Percentiles rank a stretch among this genome's conserved stretches.
Conservation (phyloP, 768 basidiomycete species). For the Lactarius deliciosus region DNA sequence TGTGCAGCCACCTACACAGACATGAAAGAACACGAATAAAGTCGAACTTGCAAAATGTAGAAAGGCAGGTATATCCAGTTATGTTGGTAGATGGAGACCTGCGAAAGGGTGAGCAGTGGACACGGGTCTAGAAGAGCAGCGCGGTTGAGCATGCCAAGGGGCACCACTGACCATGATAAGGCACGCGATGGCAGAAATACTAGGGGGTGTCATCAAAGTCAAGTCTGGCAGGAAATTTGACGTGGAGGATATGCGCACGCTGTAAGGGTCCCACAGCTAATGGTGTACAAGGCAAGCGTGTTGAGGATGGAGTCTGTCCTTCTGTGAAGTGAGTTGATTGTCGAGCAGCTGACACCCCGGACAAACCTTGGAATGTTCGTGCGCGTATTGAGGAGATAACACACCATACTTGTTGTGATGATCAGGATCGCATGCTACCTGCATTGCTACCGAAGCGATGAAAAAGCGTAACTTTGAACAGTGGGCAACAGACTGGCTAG, state of each 20-base stretch:
- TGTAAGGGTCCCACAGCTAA: slow-evolving; percentile 7
- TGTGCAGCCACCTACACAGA: not conserved
- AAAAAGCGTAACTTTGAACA: slow-evolving; percentile 4
- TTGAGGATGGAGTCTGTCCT: slow-evolving; percentile 5
- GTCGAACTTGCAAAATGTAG: slow-evolving; percentile 9
- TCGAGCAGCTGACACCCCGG: not conserved
- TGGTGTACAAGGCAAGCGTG: not conserved
- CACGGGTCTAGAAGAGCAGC: not conserved
- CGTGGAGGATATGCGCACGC: not conserved
- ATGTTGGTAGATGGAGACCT: slow-evolving; percentile 1
- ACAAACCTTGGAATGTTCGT: not conserved
- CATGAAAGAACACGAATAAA: slow-evolving; percentile 4
- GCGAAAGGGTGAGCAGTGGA: not conserved
- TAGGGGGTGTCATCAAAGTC: not conserved
- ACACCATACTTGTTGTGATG: slow-evolving; percentile 7
- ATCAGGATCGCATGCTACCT: not conserved
- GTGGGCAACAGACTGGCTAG: not conserved
- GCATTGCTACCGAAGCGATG: slow-evolving; percentile 9
- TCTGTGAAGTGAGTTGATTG: not conserved
- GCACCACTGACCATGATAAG: not conserved
- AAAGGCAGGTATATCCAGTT: slow-evolving; percentile 5
- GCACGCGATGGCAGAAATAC: not conserved
- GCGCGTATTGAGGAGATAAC: not conserved
- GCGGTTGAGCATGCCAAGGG: not conserved
- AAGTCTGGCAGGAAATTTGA: not conserved